Percentiles rank a stretch among this genome's conserved stretches.
These are phyloP conservation scores for Mayamaea pseudoterrestris DNA, from an alignment of 108 stramenopile species.

Conservation along the genomic window DNA sequence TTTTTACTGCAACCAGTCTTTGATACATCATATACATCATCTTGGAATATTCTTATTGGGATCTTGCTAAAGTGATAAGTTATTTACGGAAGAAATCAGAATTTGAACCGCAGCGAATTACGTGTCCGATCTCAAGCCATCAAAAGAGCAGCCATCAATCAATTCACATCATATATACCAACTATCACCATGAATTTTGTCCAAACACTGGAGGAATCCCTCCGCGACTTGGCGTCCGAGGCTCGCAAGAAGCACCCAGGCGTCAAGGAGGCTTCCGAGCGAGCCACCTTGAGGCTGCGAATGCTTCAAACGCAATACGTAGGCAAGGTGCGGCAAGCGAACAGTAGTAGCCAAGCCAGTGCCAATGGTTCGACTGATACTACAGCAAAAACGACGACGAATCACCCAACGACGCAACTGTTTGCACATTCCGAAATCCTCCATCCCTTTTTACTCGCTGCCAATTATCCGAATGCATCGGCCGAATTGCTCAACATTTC, in stretches of 20 bases:
- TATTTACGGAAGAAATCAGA: too few relatives aligned
- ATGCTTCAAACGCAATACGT: constrained; percentile 68
- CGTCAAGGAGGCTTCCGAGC: constrained; percentile 79
- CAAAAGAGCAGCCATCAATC: too few relatives aligned
- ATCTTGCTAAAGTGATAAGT: too few relatives aligned
- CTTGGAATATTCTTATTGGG: too few relatives aligned
- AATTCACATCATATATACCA: too few relatives aligned
- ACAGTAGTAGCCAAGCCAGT: constrained; percentile 1
- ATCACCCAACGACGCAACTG: constrained; percentile 67
- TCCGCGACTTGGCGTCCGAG: constrained; percentile 77
- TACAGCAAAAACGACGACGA: constrained; percentile 10
- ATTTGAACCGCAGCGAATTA: too few relatives aligned
- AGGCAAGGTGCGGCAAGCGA: constrained; percentile 63
- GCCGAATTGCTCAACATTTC: constrained; percentile 42
- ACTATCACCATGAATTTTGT: constrained; percentile 93
- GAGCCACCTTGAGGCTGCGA: constrained; percentile 68
- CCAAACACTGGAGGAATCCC: constrained; percentile 76
- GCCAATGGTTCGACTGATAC: neutral
- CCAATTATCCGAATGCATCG: constrained; percentile 69
- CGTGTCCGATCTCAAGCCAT: too few relatives aligned
- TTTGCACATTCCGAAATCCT: constrained; percentile 69
- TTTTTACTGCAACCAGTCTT: too few relatives aligned
- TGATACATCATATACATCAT: too few relatives aligned
- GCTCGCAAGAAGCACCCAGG: constrained; percentile 81
- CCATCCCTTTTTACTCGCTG: constrained; percentile 71